Base-by-base conservation (phyloP, 768 basidiomycete species). In the Panaeolus cyanescens region DNA sequence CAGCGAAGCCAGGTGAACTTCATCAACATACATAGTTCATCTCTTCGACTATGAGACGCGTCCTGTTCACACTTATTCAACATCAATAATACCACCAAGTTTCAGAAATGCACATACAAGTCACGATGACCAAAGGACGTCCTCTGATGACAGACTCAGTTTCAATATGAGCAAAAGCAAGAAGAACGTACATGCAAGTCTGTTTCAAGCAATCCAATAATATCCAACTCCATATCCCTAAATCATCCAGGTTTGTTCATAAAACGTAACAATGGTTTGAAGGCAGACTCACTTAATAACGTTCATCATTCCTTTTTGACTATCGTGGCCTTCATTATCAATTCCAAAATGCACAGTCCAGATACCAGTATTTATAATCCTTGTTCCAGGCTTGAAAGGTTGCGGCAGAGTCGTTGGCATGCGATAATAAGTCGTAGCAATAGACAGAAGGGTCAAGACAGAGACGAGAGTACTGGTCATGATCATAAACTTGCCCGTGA, bases 261-360 rank as follows among this genome's bases (percentile, higher is more conserved):
- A n/a, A 20, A 25, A 39, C 22, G 32, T 33, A 55, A 40, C n/a
- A 2, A 55, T n/a, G 12, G 30, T 13, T 50, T 28, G 5, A 13
- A 50, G 25, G 25, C 5, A 15, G 17, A 50, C 69, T n/a, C 61
- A 79, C 77, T 64, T 72, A 4, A 83, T 72, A 25, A 83, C 68
- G 60, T 88, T 83, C 63, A 84, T 77, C 70, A 92, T 85, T 4
- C 87, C 78, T 39, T 82, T 72, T 71, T 91, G 90, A 68, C 90
- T 92, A 65, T 93, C 91, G 62, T 84, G 72, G 2, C 91, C 88
- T 40, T 83, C 85, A 64, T 91, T 87, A 72, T 93, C 86, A 28
- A 85, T 77, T 58, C 95, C 95, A 70, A 96, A 96, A 72, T 96
- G 95, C 25, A 96, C 81, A 0, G 95, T 93, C 94, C 93, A 96